Conservation (phyloP, 768 basidiomycete species). For the Fibroporia radiculosa region DNA sequence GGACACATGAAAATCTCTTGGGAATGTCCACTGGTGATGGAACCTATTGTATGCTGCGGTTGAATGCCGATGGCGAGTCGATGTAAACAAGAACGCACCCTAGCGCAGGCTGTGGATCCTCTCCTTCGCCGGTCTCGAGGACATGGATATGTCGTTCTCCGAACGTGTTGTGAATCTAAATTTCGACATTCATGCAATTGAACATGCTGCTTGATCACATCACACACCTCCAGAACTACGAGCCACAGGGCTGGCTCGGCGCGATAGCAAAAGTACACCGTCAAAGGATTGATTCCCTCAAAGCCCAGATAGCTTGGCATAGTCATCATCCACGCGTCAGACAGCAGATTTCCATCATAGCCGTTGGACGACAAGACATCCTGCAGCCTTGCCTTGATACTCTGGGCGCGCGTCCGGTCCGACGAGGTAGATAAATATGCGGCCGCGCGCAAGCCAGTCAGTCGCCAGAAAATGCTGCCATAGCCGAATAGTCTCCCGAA, state of each 20-base stretch:
- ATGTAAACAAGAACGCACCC: constrained; percentile 14
- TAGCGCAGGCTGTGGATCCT: constrained; percentile 33
- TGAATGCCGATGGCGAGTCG: neutral
- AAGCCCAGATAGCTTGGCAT: constrained; percentile 63
- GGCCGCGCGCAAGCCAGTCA: constrained; percentile 39
- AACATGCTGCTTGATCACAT: too few species aligned
- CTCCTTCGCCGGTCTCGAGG: constrained; percentile 36
- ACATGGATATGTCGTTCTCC: constrained; percentile 60
- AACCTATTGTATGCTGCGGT: constrained; percentile 28
- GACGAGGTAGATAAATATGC: constrained; percentile 14
- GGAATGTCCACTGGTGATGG: constrained; percentile 59
- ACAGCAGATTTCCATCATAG: constrained; percentile 17
- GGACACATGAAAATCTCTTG: constrained; percentile 66
- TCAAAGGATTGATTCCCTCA: constrained; percentile 66
- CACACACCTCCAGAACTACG: constrained; percentile 56
- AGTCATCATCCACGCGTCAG: constrained; percentile 64
- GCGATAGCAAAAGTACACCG: constrained; percentile 59
- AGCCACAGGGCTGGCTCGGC: constrained; percentile 26
- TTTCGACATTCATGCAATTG: neutral
- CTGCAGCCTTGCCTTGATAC: constrained; percentile 36
- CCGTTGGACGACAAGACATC: constrained; percentile 22
- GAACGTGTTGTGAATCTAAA: constrained; percentile 66
- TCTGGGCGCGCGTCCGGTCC: neutral
- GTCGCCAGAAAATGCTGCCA: constrained; percentile 33
- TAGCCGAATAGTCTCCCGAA: constrained; percentile 49